Conservation (phyloP, 2,329 filamentous ascomycete species). For the Aspergillus versicolor region DNA sequence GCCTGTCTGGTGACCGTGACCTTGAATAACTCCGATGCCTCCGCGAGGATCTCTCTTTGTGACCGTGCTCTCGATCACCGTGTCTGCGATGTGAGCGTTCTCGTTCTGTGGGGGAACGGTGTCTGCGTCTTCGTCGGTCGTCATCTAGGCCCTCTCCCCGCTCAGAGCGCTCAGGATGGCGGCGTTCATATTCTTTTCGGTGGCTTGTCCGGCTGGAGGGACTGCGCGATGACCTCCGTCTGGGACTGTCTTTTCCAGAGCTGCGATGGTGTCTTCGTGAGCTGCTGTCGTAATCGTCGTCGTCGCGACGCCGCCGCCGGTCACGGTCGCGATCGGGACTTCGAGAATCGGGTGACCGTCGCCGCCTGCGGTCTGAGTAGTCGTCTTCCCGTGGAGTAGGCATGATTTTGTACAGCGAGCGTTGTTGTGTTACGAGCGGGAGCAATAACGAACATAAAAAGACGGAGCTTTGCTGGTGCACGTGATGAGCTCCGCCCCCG, state of each 20-base stretch:
- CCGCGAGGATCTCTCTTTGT: constrained; percentile 23
- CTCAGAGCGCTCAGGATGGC: constrained; percentile 25
- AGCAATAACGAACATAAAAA: not conserved
- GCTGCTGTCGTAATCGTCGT: constrained; percentile 21
- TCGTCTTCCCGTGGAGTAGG: constrained; percentile 21
- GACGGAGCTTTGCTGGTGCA: not conserved
- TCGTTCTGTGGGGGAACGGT: constrained; percentile 27
- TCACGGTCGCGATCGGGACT: constrained; percentile 19
- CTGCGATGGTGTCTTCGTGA: constrained; percentile 28
- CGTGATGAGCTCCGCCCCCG: constrained; percentile 2
- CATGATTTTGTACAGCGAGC: constrained; percentile 23
- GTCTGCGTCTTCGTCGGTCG: constrained; percentile 27
- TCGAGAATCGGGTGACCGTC: constrained; percentile 19
- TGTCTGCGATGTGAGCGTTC: constrained; percentile 28
- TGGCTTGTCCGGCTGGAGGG: constrained; percentile 23
- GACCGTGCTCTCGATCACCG: constrained; percentile 21
- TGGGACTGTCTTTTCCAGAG: constrained; percentile 27
- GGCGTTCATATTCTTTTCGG: constrained; percentile 22
- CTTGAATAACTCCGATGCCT: constrained; percentile 25
- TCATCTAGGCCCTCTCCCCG: constrained; percentile 25
- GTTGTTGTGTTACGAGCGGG: not conserved
- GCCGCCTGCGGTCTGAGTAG: constrained; percentile 20
- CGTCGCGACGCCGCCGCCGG: constrained; percentile 22
- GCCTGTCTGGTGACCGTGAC: constrained; percentile 30
- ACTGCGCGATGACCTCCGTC: constrained; percentile 26